Percentiles rank a stretch among this genome's conserved stretches.
Conservation (phyloP, 2,329 filamentous ascomycete genomes). For the Stromatinia cepivora region DNA sequence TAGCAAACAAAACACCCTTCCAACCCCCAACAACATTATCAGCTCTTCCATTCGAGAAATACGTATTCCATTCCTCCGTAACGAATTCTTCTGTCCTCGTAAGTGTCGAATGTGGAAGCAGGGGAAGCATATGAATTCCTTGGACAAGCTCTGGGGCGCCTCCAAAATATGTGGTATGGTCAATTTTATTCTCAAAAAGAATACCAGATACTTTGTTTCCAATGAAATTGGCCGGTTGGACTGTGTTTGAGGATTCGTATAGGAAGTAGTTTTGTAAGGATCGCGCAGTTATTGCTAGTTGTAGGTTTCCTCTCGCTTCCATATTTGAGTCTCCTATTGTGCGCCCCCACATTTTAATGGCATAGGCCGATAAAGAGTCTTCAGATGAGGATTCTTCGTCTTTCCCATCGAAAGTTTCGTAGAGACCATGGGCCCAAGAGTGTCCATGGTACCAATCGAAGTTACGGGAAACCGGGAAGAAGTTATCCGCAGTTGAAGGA, state of each 20-base stretch:
- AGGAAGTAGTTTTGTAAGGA: conserved; percentile 80
- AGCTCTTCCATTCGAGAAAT: conserved; percentile 68
- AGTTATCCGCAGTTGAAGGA: conserved; percentile 65
- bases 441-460: conserved; percentile 94
- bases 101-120: conserved; percentile 55
- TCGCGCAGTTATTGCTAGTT: conserved; percentile 76
- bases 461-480: conserved; percentile 77
- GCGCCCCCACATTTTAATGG: conserved; percentile 90
- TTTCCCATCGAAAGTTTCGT: conserved; percentile 71
- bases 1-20: conserved; percentile 82
- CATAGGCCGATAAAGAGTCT: conserved; percentile 79
- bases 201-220: conserved; percentile 73
- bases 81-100: conserved; percentile 71
- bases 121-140: conserved; percentile 44
- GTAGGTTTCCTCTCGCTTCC: conserved; percentile 75
- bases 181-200: conserved; percentile 92
- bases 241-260: conserved; percentile 66
- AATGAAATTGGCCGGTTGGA: conserved; percentile 74
- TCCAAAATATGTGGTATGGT: conserved; percentile 91
- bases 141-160: conserved; percentile 68
- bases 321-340: conserved; percentile 74
- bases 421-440: conserved; percentile 85
- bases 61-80: conserved; percentile 76
- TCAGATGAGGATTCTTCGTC: conserved; percentile 88
- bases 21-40: conserved; percentile 72